phyloP scores from a whole-genome alignment of 1,284 basidiomycete species.

The Tetrapyrgos nigripes region DNA sequence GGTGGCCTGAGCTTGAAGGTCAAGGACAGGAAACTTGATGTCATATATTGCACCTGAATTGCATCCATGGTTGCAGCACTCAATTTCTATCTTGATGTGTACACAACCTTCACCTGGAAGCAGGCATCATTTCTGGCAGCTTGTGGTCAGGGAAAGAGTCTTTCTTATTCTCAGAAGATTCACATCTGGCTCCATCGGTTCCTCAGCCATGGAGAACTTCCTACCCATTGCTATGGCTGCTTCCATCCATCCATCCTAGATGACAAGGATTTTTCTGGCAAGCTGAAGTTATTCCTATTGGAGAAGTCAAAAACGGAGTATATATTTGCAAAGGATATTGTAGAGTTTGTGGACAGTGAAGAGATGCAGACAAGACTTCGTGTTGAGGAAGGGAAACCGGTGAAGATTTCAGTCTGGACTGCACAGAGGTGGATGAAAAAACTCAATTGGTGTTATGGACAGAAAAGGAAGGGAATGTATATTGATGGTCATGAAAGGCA shows the following conservation, averaged over 20 bases:
- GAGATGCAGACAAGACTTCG: slow-evolving; percentile 11
- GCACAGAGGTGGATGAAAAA: slow-evolving; percentile 35
- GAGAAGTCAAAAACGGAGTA: slow-evolving; percentile 14
- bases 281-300: slow-evolving; percentile 16
- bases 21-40: slow-evolving; percentile 23
- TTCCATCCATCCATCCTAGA: slow-evolving; percentile 15
- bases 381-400: background rate
- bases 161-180: slow-evolving; percentile 22
- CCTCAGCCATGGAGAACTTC: slow-evolving; percentile 17
- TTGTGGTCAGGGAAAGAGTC: slow-evolving; percentile 18
- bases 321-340: slow-evolving; percentile 13
- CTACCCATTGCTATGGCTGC: slow-evolving; percentile 20
- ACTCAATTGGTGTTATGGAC: slow-evolving; percentile 27
- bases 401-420: slow-evolving; percentile 19
- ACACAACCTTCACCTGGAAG: slow-evolving; percentile 33
- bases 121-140: slow-evolving; percentile 29
- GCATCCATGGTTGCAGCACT: slow-evolving; percentile 35
- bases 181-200: slow-evolving; percentile 26
- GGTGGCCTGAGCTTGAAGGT: slow-evolving; percentile 11
- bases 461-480: slow-evolving; percentile 36
- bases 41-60: slow-evolving; percentile 24
- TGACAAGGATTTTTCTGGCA: slow-evolving; percentile 27
- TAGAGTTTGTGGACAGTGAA: slow-evolving; percentile 10
- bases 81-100: slow-evolving; percentile 35
- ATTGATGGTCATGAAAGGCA: slow-evolving; percentile 39